These are phyloP conservation scores for Talaromyces sp. DNA, from an alignment of 2,329 filamentous ascomycete species.

Conservation along the genomic window DNA sequence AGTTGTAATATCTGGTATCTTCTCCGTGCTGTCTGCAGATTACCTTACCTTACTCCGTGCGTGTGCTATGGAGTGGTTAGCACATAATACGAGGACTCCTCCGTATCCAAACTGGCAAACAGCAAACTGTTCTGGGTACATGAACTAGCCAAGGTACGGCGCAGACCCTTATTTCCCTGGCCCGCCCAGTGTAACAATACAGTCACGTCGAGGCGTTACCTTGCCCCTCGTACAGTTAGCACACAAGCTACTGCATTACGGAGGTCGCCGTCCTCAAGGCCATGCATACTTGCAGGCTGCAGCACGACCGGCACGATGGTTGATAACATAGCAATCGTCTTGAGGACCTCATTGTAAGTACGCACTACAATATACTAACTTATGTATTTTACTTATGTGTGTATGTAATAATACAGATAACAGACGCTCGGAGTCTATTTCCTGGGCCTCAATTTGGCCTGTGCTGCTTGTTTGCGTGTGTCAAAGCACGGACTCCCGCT, in stretches of 20 bases:
- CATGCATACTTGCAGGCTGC: not conserved
- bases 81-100: not conserved
- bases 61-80: too few relatives aligned
- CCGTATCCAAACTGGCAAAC: not conserved
- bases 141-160: not conserved
- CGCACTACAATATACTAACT: too few relatives aligned
- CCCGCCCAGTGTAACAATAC: slow-evolving; percentile 1
- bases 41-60: too few relatives aligned
- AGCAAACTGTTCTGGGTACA: not conserved
- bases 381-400: not conserved
- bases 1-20: not conserved
- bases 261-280: not conserved
- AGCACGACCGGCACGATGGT: not conserved
- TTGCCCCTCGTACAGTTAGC: not conserved
- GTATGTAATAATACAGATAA: not conserved
- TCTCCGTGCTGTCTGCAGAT: too few relatives aligned
- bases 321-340: not conserved
- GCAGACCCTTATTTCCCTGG: slow-evolving; percentile 2
- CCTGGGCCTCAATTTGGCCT: not conserved
- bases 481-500: slow-evolving; percentile 15
- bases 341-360: too few relatives aligned
- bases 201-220: not conserved
- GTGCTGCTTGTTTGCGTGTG: not conserved
- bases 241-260: not conserved
- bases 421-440: not conserved